Percentiles rank a stretch among this genome's conserved stretches.
These are phyloP conservation scores for Byssoonygena ceratinophila DNA, from an alignment of 2,329 filamentous ascomycete species.

Conservation along the genomic window DNA sequence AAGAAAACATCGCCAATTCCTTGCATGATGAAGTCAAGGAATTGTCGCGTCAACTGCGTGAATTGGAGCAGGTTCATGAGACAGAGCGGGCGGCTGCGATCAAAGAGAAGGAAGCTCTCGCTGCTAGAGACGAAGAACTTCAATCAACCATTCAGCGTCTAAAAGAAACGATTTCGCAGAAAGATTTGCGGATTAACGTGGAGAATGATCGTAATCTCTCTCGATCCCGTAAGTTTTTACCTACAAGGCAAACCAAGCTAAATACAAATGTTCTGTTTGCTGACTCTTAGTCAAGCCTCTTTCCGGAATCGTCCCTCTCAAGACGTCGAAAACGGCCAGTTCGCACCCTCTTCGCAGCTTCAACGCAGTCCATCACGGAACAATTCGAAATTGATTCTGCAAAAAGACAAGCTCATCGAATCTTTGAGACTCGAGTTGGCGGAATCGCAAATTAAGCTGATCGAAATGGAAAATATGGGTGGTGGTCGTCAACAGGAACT, in stretches of 20 bases:
- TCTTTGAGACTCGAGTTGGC: constrained; percentile 82
- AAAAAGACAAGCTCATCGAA: constrained; percentile 96
- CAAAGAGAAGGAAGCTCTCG: constrained; percentile 84
- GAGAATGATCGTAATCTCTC: constrained; percentile 44
- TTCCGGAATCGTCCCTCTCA: constrained; percentile 46
- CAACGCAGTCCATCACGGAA: constrained; percentile 81
- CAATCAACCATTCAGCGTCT: constrained; percentile 79
- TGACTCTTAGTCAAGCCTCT: constrained; percentile 26
- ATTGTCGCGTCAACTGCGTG: constrained; percentile 67
- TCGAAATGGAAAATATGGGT: constrained; percentile 86
- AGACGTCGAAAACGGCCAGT: constrained; percentile 64
- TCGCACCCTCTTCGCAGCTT: constrained; percentile 74
- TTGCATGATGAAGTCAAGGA: constrained; percentile 80
- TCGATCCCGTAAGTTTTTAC: constrained; percentile 39
- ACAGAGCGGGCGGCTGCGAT: constrained; percentile 75
- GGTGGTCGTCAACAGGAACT: constrained; percentile 79
- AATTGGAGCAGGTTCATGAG: constrained; percentile 88
- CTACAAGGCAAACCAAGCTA: neutral
- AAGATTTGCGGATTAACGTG: constrained; percentile 46
- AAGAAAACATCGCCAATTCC: constrained; percentile 69
- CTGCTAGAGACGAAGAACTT: constrained; percentile 77
- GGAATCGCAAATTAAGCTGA: constrained; percentile 87
- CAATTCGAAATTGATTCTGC: constrained; percentile 77
- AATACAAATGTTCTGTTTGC: neutral
- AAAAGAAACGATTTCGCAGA: constrained; percentile 77